These are phyloP conservation scores for Clonostachys chloroleuca DNA, from an alignment of 2,329 filamentous ascomycete species.

Conservation along the genomic window DNA sequence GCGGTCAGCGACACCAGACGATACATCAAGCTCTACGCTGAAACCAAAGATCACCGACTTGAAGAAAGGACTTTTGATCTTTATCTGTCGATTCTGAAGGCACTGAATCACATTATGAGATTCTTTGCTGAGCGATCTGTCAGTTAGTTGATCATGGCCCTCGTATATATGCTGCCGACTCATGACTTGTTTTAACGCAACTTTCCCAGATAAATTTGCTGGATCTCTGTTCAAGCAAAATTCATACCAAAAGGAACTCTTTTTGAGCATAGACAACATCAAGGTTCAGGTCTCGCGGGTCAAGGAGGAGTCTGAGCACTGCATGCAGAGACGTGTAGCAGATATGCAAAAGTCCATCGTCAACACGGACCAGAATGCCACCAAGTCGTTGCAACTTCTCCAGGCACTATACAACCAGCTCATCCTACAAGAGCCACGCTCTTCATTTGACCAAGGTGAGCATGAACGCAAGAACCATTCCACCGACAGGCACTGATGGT, in stretches of 20 bases:
- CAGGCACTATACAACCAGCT: not conserved
- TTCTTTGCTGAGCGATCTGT: conserved; percentile 6
- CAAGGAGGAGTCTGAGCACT: conserved; percentile 1
- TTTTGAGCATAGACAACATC: conserved; percentile 1
- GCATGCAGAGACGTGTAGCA: not conserved
- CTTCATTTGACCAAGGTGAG: too few relatives aligned
- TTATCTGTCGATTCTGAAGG: conserved; percentile 2
- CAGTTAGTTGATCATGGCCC: not conserved
- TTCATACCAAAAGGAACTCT: conserved; percentile 2
- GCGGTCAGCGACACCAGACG: conserved; percentile 4
- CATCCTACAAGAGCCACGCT: too few relatives aligned
- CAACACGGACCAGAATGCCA: not conserved
- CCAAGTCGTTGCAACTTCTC: not conserved
- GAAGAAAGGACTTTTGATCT: conserved; percentile 5
- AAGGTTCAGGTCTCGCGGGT: not conserved
- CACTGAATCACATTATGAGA: conserved; percentile 5
- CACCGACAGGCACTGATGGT: too few relatives aligned
- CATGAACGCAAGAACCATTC: too few relatives aligned
- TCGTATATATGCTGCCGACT: not conserved
- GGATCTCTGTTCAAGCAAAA: not conserved
- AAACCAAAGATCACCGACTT: conserved; percentile 3
- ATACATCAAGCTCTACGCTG: conserved; percentile 5
- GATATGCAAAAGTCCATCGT: not conserved
- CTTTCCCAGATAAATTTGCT: conserved; percentile 1
- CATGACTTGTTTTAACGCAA: not conserved